phyloP scores from a whole-genome alignment of 108 stramenopile genomes.

The Schizochytrium sp. region DNA sequence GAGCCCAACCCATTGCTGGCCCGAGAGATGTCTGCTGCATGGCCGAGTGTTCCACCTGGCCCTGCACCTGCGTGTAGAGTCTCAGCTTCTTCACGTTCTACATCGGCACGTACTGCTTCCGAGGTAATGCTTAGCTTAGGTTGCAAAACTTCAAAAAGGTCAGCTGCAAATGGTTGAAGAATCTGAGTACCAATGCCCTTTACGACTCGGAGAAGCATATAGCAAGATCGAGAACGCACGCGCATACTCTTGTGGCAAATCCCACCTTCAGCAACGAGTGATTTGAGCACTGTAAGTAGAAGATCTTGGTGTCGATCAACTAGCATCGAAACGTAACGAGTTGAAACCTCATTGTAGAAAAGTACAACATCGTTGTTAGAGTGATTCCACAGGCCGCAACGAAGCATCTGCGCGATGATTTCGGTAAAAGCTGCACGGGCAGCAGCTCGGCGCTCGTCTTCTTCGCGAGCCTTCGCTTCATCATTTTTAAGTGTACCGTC shows the following conservation, averaged over 20 bases:
- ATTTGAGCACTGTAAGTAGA: neutral
- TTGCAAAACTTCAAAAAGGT: neutral
- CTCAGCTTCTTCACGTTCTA: slow-evolving; percentile 1
- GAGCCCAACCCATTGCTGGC: neutral
- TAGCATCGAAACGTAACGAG: slow-evolving; percentile 16
- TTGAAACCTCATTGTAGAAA: slow-evolving; percentile 11
- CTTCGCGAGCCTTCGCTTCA: slow-evolving; percentile 22
- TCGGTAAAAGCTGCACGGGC: slow-evolving; percentile 8
- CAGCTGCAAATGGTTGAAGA: slow-evolving; percentile 18
- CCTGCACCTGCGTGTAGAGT: neutral
- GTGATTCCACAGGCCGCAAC: neutral
- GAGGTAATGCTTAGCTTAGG: neutral
- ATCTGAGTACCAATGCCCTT: neutral
- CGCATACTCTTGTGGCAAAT: neutral
- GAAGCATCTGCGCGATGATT: slow-evolving; percentile 24
- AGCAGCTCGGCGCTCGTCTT: slow-evolving; percentile 42
- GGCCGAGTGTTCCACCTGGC: neutral
- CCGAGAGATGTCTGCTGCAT: neutral
- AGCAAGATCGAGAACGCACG: slow-evolving; percentile 44
- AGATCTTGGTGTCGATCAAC: neutral
- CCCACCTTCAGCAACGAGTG: slow-evolving; percentile 22
- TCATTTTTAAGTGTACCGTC: slow-evolving; percentile 4
- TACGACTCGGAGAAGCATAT: slow-evolving; percentile 4
- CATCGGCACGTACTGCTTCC: slow-evolving; percentile 15
- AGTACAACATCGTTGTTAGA: slow-evolving; percentile 2